Percentiles rank a stretch among this genome's conserved stretches.
Conservation (phyloP, 176 grass and related monocot species). For the Musa schizocarpa region DNA sequence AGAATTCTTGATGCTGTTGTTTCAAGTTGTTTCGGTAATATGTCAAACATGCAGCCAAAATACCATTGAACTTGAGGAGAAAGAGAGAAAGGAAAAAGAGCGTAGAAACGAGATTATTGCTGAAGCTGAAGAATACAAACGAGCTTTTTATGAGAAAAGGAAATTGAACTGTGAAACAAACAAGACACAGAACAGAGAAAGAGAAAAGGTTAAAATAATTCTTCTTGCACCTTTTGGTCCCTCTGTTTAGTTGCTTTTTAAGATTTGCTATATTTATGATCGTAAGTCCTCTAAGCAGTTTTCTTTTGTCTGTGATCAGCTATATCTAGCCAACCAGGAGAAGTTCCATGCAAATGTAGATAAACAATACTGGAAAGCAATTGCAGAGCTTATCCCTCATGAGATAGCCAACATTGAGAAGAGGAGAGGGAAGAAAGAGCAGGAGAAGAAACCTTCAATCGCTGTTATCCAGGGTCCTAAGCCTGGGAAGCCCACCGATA, state of each 20-base stretch:
- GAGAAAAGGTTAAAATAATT: not conserved
- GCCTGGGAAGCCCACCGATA: constrained; percentile 6
- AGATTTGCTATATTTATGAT: not conserved
- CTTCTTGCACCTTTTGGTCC: not conserved
- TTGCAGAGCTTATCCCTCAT: constrained; percentile 4
- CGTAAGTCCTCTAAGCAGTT: not conserved
- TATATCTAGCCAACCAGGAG: constrained; percentile 4
- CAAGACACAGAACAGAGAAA: constrained; percentile 7
- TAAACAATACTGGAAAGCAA: constrained; percentile 13
- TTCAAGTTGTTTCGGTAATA: not conserved
- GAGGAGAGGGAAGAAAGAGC: constrained; percentile 4
- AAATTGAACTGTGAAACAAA: constrained; percentile 13
- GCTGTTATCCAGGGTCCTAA: constrained; percentile 1
- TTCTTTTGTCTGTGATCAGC: not conserved
- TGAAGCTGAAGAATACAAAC: constrained; percentile 9
- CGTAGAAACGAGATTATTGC: constrained; percentile 2
- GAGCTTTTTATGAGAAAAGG: constrained; percentile 11
- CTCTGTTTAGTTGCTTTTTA: not conserved
- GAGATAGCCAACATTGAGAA: constrained; percentile 8
- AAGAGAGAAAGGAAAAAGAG: constrained; percentile 1
- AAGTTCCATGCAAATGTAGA: constrained; percentile 5
- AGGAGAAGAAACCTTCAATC: constrained; percentile 8
- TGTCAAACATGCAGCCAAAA: constrained; percentile 1
- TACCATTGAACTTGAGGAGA: not conserved
- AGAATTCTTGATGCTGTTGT: not conserved